A percentile compares a stretch with the other conserved stretches of the same genome.
Conservation (phyloP, 2,329 filamentous ascomycete species). For the Claviceps humidiphila region DNA sequence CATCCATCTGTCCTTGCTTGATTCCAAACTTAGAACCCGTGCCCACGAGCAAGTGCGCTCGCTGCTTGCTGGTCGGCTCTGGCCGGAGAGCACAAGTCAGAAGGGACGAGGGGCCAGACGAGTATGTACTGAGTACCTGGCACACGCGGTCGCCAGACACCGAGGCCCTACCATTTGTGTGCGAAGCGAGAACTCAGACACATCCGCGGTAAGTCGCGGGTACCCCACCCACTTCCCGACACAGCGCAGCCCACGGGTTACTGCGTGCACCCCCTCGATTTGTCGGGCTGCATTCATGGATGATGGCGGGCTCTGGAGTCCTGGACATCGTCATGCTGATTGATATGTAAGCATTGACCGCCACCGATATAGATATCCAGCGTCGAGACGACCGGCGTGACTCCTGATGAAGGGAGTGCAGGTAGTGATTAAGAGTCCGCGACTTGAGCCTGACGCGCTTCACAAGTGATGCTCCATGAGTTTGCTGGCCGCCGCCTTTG, state of each 20-base stretch:
- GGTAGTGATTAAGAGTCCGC: background rate
- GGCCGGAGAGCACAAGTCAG: background rate
- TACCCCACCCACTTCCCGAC: background rate
- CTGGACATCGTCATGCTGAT: background rate
- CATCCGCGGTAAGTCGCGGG: background rate
- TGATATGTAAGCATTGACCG: background rate
- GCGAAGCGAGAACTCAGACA: background rate
- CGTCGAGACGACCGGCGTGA: no score
- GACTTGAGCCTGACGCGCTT: no score
- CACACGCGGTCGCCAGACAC: background rate
- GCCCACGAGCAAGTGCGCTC: no score
- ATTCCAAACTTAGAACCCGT: no score
- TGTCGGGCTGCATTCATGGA: background rate
- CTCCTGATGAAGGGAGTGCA: background rate
- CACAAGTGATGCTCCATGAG: no score
- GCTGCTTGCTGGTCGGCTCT: background rate
- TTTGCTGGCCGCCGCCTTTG: no score
- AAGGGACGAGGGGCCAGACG: background rate
- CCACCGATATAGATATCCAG: no score
- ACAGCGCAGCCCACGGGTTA: background rate
- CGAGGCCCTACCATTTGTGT: no score
- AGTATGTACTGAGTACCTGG: constrained; percentile 1
- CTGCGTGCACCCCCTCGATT: background rate
- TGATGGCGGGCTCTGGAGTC: background rate
- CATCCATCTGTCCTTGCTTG: background rate